Percentiles rank a stretch among this genome's conserved stretches.
Conservation (phyloP, 495 filamentous ascomycete genomes). For the Platismatia glauca region DNA sequence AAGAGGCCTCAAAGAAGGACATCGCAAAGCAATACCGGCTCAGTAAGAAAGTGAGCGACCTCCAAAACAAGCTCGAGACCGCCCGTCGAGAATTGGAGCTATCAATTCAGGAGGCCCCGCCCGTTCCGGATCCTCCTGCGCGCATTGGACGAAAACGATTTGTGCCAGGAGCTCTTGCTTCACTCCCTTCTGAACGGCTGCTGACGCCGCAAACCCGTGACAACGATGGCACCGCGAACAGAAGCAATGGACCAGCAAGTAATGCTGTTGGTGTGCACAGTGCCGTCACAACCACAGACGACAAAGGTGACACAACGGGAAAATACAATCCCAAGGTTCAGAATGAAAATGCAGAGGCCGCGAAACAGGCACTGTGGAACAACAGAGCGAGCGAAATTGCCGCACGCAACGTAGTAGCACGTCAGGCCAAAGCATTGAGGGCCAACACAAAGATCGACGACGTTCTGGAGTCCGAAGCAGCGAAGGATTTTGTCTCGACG, state of each 20-base stretch:
- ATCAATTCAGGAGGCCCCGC: slow-evolving; percentile 36
- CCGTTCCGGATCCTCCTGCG: slow-evolving; percentile 27
- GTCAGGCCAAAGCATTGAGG: not conserved
- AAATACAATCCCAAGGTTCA: not conserved
- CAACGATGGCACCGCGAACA: not conserved
- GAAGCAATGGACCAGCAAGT: not conserved
- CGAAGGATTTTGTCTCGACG: not conserved
- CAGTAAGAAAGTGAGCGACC: slow-evolving; percentile 54
- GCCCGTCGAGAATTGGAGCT: slow-evolving; percentile 51
- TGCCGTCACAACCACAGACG: not conserved
- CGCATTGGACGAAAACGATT: slow-evolving; percentile 42
- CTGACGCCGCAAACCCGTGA: not conserved
- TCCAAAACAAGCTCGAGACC: slow-evolving; percentile 51
- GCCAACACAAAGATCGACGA: not conserved
- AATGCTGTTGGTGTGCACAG: not conserved
- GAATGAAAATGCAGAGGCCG: not conserved
- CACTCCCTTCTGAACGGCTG: slow-evolving; percentile 49
- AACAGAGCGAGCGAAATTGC: not conserved
- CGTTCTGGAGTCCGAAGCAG: not conserved
- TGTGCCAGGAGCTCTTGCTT: slow-evolving; percentile 47
- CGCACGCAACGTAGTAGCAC: not conserved
- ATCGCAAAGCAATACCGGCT: slow-evolving; percentile 53
- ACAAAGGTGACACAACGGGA: not conserved
- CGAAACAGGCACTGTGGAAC: not conserved
- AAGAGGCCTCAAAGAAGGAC: slow-evolving; percentile 51